Evolutionary conservation across 306 rosid genomes (phyloP), one percentile per base, ranked within the genome.

Genomic region (Lithocarpus polystachyus): DNA sequence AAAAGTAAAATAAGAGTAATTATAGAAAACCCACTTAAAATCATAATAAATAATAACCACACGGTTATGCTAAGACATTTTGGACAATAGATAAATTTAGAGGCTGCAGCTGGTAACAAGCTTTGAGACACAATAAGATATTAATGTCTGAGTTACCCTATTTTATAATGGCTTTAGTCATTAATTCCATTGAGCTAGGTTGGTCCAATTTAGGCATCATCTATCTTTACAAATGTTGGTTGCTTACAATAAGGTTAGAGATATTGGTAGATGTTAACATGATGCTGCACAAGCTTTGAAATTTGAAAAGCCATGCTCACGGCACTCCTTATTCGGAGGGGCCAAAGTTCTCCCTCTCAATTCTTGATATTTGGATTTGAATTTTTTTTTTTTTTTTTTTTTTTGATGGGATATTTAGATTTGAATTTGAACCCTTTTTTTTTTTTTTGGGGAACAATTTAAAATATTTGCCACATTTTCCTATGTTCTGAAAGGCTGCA

Each of bases 221-320:
- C 53, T 82, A 40, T 53, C 53, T 82, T 48, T 72, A 51, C 69
- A 56, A 55, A 56, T 40, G 56, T 70, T 45, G 71, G 64, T 54
- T 61, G 68, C 75, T 70, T 26, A n/a, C 17, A 68, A 68, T 72
- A 71, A 53, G 55, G 20, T 82, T 81, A 35, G 54, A 78, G 80
- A 65, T 75, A 70, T 60, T 68, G 53, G 53, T 40, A 48, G 75
- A 76, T 56, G 60, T 33, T 72, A 74, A 74, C 64, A 56, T 68
- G 37, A 22, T 67, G 78, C 60, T 48, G 24, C 2, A 55, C 40
- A 37, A 33, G 11, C 2, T 55, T 33, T 20, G n/a, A 48, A 45
- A 10, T 48, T 12, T 48, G 51, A 31, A 37, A 77, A 67, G 31
- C 56, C 24, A 79, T 60, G 80, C 28, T 14, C n/a, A 68, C 71